These are phyloP conservation scores for Chrysanthemum makinoi DNA, from an alignment of 129 eudicot genomes.

Conservation along the genomic window DNA sequence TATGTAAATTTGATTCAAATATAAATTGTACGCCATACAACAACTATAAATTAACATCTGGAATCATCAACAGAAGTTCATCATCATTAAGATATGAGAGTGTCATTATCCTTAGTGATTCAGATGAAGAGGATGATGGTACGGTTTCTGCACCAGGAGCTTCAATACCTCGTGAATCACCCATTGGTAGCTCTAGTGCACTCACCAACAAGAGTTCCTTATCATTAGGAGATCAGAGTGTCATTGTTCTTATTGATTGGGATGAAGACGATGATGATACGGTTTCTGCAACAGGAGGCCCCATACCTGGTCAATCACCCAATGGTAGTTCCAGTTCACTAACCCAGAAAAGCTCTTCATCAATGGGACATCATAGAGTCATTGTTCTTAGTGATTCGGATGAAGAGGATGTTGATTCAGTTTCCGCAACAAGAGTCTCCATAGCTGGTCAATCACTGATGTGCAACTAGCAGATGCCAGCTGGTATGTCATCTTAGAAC, in stretches of 20 bases:
- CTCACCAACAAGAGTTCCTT: slow-evolving; percentile 32
- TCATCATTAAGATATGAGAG: slow-evolving; percentile 33
- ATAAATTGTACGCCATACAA: slow-evolving; percentile 23
- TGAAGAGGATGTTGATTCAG: slow-evolving; percentile 38
- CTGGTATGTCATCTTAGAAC: too few relatives aligned
- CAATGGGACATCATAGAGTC: slow-evolving; percentile 33
- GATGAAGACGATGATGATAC: slow-evolving; percentile 47
- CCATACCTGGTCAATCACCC: slow-evolving; percentile 8
- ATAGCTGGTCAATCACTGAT: not conserved
- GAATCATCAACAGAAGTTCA: slow-evolving; percentile 34
- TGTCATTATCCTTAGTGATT: slow-evolving; percentile 60
- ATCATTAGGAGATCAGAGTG: slow-evolving; percentile 32
- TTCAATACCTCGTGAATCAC: slow-evolving; percentile 1
- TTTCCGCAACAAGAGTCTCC: slow-evolving; percentile 20
- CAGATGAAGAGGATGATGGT: slow-evolving; percentile 51
- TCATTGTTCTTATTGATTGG: slow-evolving; percentile 61
- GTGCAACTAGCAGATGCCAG: too few relatives aligned
- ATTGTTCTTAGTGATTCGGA: slow-evolving; percentile 66
- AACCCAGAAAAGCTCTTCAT: slow-evolving; percentile 32
- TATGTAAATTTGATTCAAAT: slow-evolving; percentile 21
- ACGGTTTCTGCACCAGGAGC: slow-evolving; percentile 21
- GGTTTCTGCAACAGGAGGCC: slow-evolving; percentile 19
- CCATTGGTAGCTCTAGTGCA: slow-evolving; percentile 29
- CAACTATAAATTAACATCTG: slow-evolving; percentile 23
- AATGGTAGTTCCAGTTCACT: slow-evolving; percentile 26